Percentiles rank a stretch among this genome's conserved stretches.
These are phyloP conservation scores for Aureococcus anophagefferens DNA, from an alignment of 108 stramenopile species.

Conservation along the genomic window DNA sequence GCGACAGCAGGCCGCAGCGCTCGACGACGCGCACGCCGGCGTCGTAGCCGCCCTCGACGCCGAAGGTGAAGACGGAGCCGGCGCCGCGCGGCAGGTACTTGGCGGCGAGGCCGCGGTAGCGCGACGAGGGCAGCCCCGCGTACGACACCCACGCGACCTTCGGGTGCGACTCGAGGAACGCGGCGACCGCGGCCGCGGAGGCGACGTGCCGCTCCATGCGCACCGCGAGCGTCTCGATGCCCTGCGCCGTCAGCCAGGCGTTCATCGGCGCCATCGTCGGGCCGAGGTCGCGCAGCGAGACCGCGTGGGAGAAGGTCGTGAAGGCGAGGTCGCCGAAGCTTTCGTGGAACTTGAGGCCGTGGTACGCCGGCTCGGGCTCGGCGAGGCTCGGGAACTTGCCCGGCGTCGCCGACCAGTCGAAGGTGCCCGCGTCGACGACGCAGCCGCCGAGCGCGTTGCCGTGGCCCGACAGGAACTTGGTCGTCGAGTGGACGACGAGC, in stretches of 20 bases:
- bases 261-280: conserved; percentile 66
- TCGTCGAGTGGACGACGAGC: conserved; percentile 61
- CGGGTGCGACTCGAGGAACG: conserved; percentile 52
- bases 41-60: conserved; percentile 43
- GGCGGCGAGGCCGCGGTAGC: conserved; percentile 39
- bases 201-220: conserved; percentile 72
- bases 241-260: conserved; percentile 68
- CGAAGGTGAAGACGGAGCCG: conserved; percentile 65
- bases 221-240: conserved; percentile 72
- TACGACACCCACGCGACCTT: conserved; percentile 66
- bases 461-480: conserved; percentile 84
- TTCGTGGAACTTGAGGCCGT: conserved; percentile 60
- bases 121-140: conserved; percentile 56
- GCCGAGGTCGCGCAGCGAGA: conserved; percentile 68
- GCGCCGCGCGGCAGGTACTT: conserved; percentile 63
- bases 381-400: conserved; percentile 67
- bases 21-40: conserved; percentile 65
- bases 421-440: conserved; percentile 56
- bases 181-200: conserved; percentile 63
- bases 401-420: conserved; percentile 53
- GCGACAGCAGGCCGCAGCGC: conserved; percentile 48
- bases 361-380: conserved; percentile 50
- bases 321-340: conserved; percentile 58
- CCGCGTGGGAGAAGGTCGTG: conserved; percentile 52
- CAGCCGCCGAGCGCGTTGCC: conserved; percentile 58